Percentiles rank a stretch among this genome's conserved stretches.
These are phyloP conservation scores for Hypoxylon sp. DNA, from an alignment of 2,329 filamentous ascomycete genomes.

Conservation along the genomic window DNA sequence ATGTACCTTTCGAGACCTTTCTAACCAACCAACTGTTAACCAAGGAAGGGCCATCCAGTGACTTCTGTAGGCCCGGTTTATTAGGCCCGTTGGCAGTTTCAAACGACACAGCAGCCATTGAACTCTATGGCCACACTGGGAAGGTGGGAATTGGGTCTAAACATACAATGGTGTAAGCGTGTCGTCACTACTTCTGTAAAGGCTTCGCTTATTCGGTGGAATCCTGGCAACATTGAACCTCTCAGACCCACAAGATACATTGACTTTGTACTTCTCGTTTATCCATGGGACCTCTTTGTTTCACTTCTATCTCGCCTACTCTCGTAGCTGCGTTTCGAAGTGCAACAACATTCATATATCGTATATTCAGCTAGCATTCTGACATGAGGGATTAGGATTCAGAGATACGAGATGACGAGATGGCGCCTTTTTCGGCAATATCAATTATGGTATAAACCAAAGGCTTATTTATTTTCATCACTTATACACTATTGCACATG, in stretches of 20 bases:
- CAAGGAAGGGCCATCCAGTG: slow-evolving; percentile 10
- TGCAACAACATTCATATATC: slow-evolving; percentile 27
- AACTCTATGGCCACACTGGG: slow-evolving; percentile 30
- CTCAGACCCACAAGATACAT: slow-evolving; percentile 20
- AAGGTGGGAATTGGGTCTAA: slow-evolving; percentile 33
- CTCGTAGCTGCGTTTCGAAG: slow-evolving; percentile 27
- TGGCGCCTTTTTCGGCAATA: slow-evolving; percentile 18
- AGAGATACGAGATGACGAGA: slow-evolving; percentile 26
- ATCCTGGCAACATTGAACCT: slow-evolving; percentile 17
- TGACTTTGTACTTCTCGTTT: slow-evolving; percentile 13
- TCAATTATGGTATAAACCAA: slow-evolving; percentile 14
- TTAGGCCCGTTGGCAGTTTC: slow-evolving; percentile 38
- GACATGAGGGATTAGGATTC: slow-evolving; percentile 17
- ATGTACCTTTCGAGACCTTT: slow-evolving; percentile 6
- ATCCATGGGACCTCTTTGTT: slow-evolving; percentile 27
- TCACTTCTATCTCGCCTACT: slow-evolving; percentile 31
- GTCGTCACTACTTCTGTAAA: slow-evolving; percentile 40
- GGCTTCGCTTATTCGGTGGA: slow-evolving; percentile 32
- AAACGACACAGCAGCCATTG: slow-evolving; percentile 27
- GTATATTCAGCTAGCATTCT: slow-evolving; percentile 1
- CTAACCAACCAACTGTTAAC: slow-evolving; percentile 2
- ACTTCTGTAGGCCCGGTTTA: slow-evolving; percentile 24
- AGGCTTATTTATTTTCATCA: slow-evolving; percentile 30
- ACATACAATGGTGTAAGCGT: slow-evolving; percentile 13
- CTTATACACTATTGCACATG: slow-evolving; percentile 5